Evolutionary conservation across 805 yeast species (phyloP).

Genomic region (Cyberlindnera mississippiensis): DNA sequence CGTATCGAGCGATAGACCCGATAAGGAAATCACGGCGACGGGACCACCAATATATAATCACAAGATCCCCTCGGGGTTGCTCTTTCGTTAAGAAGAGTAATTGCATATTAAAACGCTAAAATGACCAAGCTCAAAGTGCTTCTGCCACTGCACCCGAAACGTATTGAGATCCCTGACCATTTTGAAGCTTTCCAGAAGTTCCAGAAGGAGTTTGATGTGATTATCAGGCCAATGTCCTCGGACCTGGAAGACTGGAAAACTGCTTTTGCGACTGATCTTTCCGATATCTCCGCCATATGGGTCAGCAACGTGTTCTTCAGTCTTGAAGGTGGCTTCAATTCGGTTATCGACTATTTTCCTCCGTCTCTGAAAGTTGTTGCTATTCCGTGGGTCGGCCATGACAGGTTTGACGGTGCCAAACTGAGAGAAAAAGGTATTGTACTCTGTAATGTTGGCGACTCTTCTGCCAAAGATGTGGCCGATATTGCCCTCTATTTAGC

Average conservation of each 20-base stretch:
- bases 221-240: slow-evolving; percentile 36
- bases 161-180: slow-evolving; percentile 41
- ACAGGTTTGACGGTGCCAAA: slow-evolving; percentile 43
- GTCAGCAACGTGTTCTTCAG: slow-evolving; percentile 50
- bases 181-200: slow-evolving; percentile 46
- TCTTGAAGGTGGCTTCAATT: slow-evolving; percentile 38
- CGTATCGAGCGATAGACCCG: no score
- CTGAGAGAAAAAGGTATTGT: slow-evolving; percentile 45
- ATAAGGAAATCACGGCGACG: no score
- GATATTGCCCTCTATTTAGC: slow-evolving; percentile 62
- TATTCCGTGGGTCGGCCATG: slow-evolving; percentile 60
- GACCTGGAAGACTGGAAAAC: slow-evolving; percentile 38
- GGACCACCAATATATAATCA: no score
- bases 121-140: slow-evolving; percentile 28
- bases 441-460: slow-evolving; percentile 58
- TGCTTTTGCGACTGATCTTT: slow-evolving; percentile 36
- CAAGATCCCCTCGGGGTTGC: no score
- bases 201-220: slow-evolving; percentile 35
- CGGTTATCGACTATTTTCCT: slow-evolving; percentile 46
- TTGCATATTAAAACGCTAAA: no score
- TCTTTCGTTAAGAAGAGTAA: no score
- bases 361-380: slow-evolving; percentile 43
- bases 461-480: slow-evolving; percentile 66
- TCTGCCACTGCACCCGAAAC: slow-evolving; percentile 32
- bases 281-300: slow-evolving; percentile 50